Percentiles rank a stretch among this genome's conserved stretches.
phyloP scores from a whole-genome alignment of 768 basidiomycete genomes.

The Auriculariales sp. region DNA sequence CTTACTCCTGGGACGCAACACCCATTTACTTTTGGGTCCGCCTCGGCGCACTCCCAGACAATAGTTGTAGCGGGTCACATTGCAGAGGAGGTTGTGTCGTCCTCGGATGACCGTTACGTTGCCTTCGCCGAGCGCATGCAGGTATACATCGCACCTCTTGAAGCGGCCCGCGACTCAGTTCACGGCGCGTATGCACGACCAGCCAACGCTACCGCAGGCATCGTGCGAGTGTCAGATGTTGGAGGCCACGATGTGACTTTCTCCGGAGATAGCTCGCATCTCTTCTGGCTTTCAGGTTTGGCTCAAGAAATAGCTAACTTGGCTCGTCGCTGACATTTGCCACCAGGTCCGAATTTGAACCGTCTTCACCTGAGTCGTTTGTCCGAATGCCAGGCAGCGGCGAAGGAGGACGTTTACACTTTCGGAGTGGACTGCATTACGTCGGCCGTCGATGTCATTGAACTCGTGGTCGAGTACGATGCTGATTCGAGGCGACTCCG shows the following conservation, averaged over 20 bases:
- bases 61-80: conserved; percentile 39
- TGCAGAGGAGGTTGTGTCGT: conserved; percentile 39
- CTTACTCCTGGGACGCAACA: no score
- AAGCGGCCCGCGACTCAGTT: conserved; percentile 11
- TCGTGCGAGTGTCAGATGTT: conserved; percentile 51
- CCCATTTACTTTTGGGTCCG: no score
- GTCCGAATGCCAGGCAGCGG: conserved; percentile 29
- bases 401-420: conserved; percentile 31
- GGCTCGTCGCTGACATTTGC: not conserved
- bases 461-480: conserved; percentile 41
- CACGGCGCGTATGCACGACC: conserved; percentile 55
- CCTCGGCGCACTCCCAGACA: conserved; percentile 26
- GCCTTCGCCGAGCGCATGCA: conserved; percentile 62
- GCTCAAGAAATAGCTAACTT: not conserved
- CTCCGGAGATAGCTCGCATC: conserved; percentile 44
- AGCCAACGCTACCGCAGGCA: conserved; percentile 43
- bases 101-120: conserved; percentile 20
- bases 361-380: conserved; percentile 42
- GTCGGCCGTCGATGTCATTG: conserved; percentile 37
- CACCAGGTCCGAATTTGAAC: conserved; percentile 46
- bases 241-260: conserved; percentile 60
- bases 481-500: conserved; percentile 49
- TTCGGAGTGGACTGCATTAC: conserved; percentile 54
- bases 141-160: conserved; percentile 41
- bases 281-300: conserved; percentile 66